Conservation (phyloP, 2,329 filamentous ascomycete genomes). For the Aspergillus calidoustus region DNA sequence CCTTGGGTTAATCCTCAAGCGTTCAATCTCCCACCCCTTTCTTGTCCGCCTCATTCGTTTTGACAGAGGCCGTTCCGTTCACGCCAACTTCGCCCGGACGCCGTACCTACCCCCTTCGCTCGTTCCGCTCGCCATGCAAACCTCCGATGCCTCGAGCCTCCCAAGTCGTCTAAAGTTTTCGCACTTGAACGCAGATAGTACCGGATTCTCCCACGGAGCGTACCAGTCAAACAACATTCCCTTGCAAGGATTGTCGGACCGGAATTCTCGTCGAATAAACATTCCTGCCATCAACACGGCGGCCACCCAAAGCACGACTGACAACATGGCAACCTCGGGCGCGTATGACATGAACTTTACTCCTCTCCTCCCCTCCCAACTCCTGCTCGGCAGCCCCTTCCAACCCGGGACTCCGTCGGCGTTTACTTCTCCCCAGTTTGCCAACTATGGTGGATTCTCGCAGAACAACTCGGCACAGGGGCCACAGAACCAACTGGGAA, state of each 20-base stretch:
- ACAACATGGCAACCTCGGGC: constrained; percentile 82
- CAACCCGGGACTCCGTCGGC: constrained; percentile 90
- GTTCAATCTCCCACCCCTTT: constrained; percentile 27
- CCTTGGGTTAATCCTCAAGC: background rate
- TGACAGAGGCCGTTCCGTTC: constrained; percentile 24
- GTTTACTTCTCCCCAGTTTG: constrained; percentile 90
- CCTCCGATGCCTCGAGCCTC: constrained; percentile 70
- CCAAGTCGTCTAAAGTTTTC: constrained; percentile 77
- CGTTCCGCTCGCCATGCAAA: constrained; percentile 76
- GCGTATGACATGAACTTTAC: constrained; percentile 99
- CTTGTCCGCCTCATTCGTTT: constrained; percentile 25
- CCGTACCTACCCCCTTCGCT: constrained; percentile 60
- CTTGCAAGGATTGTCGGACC: constrained; percentile 80
- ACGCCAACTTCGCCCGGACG: constrained; percentile 64
- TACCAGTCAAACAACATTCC: constrained; percentile 78
- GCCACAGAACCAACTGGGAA: constrained; percentile 66
- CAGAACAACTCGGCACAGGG: constrained; percentile 59
- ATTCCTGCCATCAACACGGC: constrained; percentile 93
- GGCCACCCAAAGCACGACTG: constrained; percentile 60
- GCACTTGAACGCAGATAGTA: constrained; percentile 71
- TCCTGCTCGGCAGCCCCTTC: constrained; percentile 94
- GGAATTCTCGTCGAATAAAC: constrained; percentile 80
- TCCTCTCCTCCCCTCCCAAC: constrained; percentile 88
- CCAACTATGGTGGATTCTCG: constrained; percentile 78
- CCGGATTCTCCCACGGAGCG: constrained; percentile 89